Base-by-base conservation (phyloP, 1,284 basidiomycete genomes). In the Apiotrichum porosum region DNA sequence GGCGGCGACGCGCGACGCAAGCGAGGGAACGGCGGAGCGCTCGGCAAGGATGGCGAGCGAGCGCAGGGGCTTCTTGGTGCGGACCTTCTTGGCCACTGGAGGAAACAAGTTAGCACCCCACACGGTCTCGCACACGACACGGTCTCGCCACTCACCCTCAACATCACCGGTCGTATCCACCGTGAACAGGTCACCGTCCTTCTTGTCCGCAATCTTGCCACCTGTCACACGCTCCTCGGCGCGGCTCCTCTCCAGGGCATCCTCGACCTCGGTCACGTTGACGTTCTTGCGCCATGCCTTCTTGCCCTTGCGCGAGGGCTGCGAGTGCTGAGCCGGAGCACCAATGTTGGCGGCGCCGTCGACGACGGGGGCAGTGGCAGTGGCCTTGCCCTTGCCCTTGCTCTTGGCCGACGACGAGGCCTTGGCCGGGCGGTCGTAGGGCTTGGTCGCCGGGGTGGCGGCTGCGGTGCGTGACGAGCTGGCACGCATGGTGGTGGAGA, bases 211-310 rank as follows among this genome's bases (percentile, higher is more conserved):
- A 1, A 71, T 80, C 38, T 49, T 36, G 21, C 56, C 65, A 86
- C 87, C 88, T 47, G 80, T 80, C 8, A 83, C 78, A 45, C 86
- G 75, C 69, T 92, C 89, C 67, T 92, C 87, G 6, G 79, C 79
- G 47, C 88, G 77, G 49, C 84, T 73, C 41, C 76, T 79, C 69
- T 93, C 90, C 51, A 93, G 64, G 2, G 80, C 82, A 41, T 78
- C 75, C 61, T 92, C 89, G 33, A 90, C 81, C 32, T 81, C 81
- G 22, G 80, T 80, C 37, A 92, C 79, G 67, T 92, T 83, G 44
- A 92, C 83, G 71, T 94, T 88, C 75, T 95, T 95, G 63, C 92
- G 76, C 92, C 92, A 95, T 45, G 90, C 83, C 51, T 82, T 82
- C 74, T 94, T 95, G 41, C 89, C 87, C 71, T 91, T 95, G 48